Evolutionary conservation across 1,284 basidiomycete genomes (phyloP), one percentile per base, ranked within the genome.

Genomic region (Heliocybe sulcata): DNA sequence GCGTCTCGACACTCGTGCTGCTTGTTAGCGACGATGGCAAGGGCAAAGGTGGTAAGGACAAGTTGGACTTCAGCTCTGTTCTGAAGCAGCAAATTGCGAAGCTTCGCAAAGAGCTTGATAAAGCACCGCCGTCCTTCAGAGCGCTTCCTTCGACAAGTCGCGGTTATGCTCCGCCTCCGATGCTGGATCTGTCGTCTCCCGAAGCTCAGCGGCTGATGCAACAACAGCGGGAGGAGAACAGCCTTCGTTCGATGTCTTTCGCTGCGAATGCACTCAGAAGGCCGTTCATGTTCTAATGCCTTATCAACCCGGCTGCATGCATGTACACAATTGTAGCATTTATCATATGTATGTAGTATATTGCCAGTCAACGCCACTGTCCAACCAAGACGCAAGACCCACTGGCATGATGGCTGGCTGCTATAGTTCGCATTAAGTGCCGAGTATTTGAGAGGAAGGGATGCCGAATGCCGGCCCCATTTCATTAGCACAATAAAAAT

Each of bases 1-100:
- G 66, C 56, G 59, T 68, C 6, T 65, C 65, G 3, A 60, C 66
- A 11, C 58, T 68, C 10, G 49, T 53, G 9, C 35, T 53, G 3
- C 19, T 53, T 2, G 52, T 35, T 3, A 25, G 27, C 4, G 51
- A 31, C 11, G 23, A 16, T 6, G 20, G 22, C 8, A 8, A 9
- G 12, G 51, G 20, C 26, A 33, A 23, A 10, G 26, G n/a, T n/a
- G n/a, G n/a, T n/a, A n/a, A 29, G 48, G 9, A n/a, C 27, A 8
- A 25, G 22, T 16, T 52, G 14, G 51, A 52, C 27, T 52, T 52
- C 27, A 27, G 6, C 16, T 19, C 51, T 35, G 19, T 29, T 10
- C 10, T 52, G n/a, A 52, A 35, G 51, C 19, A 22, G n/a, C 26
- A 31, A 23, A 52, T 52, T 26, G 27, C 9, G 25, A 35, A 20